Evolutionary conservation across 495 filamentous ascomycete genomes (phyloP), one percentile per base, ranked within the genome.

Genomic region (Aspergillus coremiiformis): DNA sequence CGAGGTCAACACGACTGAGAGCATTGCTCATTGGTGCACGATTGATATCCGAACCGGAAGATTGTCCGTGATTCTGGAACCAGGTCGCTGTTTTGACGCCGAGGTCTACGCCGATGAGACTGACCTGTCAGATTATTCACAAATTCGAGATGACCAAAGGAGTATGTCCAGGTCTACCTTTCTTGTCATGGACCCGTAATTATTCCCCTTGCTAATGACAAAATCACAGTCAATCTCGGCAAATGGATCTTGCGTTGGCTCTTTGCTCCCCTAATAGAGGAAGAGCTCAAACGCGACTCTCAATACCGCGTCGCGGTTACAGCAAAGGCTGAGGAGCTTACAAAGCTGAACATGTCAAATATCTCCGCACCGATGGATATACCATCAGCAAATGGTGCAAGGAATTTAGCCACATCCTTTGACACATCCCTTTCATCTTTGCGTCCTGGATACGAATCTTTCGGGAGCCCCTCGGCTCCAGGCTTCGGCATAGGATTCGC

Each of bases 161-260:
- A 92, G 90, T 95, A 82, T 64, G 85, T 65, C 4, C 21, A 39
- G 7, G 12, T 19, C 39, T 22, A 4, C 33, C 9, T 11, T 27
- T 10, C 27, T 20, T 29, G 21, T 23, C 33, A 14, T 1, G 0
- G 39, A 14, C 48, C 22, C 1, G 17, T 6, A 42, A 15, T 45
- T 27, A 27, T 27, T 27, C 24, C 45, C 46, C 20, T 35, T 46
- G 23, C 55, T 10, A 14, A 46, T 32, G 58, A 53, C 59, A 23
- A 58, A 11, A 7, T 14, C n/a, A 37, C 35, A 95, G 90, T 98
- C 62, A 97, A 96, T 66, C 82, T 97, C 47, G 93, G 93, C 4
- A 96, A 95, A 75, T 98, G 93, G 93, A 80, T 97, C 47, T 76
- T 98, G 39, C 83, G 93, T 43, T 95, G 95, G 68, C 79, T 98